Base-by-base conservation (phyloP, 2,329 filamentous ascomycete species). In the Aureobasidium subglaciale region DNA sequence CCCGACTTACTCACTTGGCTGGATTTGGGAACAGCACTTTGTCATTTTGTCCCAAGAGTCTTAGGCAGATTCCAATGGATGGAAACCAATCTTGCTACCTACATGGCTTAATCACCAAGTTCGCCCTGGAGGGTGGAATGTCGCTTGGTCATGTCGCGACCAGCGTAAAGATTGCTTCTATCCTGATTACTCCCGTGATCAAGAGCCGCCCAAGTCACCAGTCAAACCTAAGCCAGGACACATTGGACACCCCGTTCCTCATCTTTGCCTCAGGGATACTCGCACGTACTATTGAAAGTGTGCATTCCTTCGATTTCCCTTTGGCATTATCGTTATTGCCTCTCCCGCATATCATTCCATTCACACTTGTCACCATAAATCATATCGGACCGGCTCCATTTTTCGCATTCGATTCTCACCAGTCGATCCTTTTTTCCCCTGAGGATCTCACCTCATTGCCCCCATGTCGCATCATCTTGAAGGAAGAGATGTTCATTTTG, bases 1-100 rank as follows among this genome's bases (percentile, higher is more conserved):
- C 70, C 75, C 83, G 1, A 78, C 76, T 10, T 81, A 87, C 61
- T 80, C 84, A 61, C 85, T 97, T 30, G 93, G 93, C 50, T 99
- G 93, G 93, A 96, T 99, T 65, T 99, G 93, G 93, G 95, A 91
- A 65, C 96, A 96, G 71, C 93, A 99, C 74, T 99, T 99, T 77
- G 68, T 68, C 56, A 63, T 57, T 18, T 49, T 57, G 18, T 53
- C 45, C 6, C 48, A 57, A 22, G 56, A 57, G 18, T 53, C 55
- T 42, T 57, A 53, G 50, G 24, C 25, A 27, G 50, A 43, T 35
- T 54, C 50, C 18, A 9, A 5, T 37, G 45, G 45, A 49, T 16
- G 32, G 37, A 52, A 35, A 41, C 24, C 35, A 30, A 22, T 29
- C 13, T 52, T 35, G 48, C 18, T 32, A 22, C 48, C 48, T 41